Conservation (phyloP, 1,284 basidiomycete genomes). For the Dichomitus squalens region DNA sequence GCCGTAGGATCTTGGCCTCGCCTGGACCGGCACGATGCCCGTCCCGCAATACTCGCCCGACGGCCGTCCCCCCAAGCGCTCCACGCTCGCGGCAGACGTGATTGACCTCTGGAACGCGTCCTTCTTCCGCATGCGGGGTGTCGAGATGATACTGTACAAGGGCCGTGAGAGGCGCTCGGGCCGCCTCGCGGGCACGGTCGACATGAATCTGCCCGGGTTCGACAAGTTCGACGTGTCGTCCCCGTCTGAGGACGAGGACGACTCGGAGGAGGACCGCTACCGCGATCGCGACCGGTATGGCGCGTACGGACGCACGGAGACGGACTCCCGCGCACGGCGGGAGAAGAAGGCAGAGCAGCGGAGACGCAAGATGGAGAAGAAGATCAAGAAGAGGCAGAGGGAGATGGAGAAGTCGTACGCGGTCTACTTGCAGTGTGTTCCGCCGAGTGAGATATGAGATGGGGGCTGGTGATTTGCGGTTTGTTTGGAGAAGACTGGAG, state of each 20-base stretch:
- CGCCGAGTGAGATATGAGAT: constrained; percentile 5
- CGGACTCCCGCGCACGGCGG: constrained; percentile 52
- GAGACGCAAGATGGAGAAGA: constrained; percentile 48
- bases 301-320: constrained; percentile 37
- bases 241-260: constrained; percentile 32
- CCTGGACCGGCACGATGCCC: constrained; percentile 74
- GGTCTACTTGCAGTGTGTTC: constrained; percentile 59
- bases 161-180: constrained; percentile 76
- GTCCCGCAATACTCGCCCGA: constrained; percentile 50
- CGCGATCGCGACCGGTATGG: constrained; percentile 43
- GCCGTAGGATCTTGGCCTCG: constrained; percentile 63
- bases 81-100: constrained; percentile 64
- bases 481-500: not conserved
- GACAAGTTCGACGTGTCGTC: constrained; percentile 42
- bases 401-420: constrained; percentile 62
- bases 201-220: constrained; percentile 53
- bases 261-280: constrained; percentile 42
- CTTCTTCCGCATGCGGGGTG: constrained; percentile 71
- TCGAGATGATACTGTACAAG: constrained; percentile 75
- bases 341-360: constrained; percentile 47
- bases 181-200: constrained; percentile 50
- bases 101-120: constrained; percentile 76
- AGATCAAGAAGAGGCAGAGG: constrained; percentile 55
- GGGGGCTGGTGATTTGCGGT: not conserved
- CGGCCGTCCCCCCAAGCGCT: constrained; percentile 54